phyloP scores from a whole-genome alignment of 768 basidiomycete species.

The Mycena pura region DNA sequence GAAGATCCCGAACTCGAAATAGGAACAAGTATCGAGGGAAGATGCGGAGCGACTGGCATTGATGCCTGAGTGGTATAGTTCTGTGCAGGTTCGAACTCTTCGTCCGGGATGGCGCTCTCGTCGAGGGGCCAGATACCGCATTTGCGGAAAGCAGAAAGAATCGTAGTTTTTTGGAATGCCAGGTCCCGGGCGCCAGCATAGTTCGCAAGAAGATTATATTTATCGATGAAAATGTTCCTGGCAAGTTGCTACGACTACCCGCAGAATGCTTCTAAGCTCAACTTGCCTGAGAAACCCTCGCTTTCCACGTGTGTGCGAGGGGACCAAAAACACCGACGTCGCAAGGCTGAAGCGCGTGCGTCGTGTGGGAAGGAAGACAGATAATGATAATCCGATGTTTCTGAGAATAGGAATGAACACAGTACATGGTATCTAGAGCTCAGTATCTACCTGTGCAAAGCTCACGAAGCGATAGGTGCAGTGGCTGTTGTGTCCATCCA shows the following conservation, averaged over 20 bases:
- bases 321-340: constrained; percentile 29
- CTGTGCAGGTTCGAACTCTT: constrained; percentile 9
- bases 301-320: constrained; percentile 5
- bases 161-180: constrained; percentile 20
- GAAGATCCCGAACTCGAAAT: neutral
- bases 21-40: constrained; percentile 2
- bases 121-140: constrained; percentile 32
- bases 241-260: no score
- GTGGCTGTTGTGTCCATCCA: constrained; percentile 32
- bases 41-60: neutral
- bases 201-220: no score
- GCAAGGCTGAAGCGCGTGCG: constrained; percentile 28
- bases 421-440: no score
- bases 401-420: no score
- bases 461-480: constrained; percentile 14
- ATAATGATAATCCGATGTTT: constrained; percentile 25
- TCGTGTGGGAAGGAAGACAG: constrained; percentile 33
- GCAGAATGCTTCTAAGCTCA: no score
- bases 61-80: constrained; percentile 17
- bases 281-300: neutral
- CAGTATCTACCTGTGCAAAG: constrained; percentile 21
- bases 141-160: constrained; percentile 22
- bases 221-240: constrained; percentile 20
- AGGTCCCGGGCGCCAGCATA: constrained; percentile 17
- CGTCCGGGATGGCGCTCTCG: constrained; percentile 13